Evolutionary conservation across 495 filamentous ascomycete species (phyloP), one percentile per base, ranked within the genome.

Genomic region (Penicillium egyptiacum): DNA sequence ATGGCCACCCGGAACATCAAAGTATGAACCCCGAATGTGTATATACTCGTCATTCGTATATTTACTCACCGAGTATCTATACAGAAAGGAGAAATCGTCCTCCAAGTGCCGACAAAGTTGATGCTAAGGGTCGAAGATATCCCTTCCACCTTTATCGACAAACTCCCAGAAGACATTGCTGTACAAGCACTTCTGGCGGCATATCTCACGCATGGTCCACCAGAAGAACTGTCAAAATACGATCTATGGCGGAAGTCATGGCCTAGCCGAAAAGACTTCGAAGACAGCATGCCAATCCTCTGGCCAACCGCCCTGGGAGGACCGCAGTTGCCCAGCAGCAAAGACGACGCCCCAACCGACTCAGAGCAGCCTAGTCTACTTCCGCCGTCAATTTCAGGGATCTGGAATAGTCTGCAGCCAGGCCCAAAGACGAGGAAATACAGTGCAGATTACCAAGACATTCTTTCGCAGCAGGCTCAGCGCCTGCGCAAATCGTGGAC

Each of bases 161-260:
- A 70, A 30, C 76, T 83, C 43, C 68, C 81, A 14, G 72, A 77
- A 22, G 76, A 71, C 49, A 83, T 83, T 33, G 80, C 81, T 2
- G 79, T 88, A 25, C 88, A 93, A 58, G 86, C 84, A 5, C 74
- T 89, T 16, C 75, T 91, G 8, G 87, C 91, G n/a, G 81, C 86
- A 2, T 87, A 83, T 55, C 72, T 96, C 7, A 81, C 85, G 22
- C 76, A 86, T 33, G 69, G 70, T 17, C 56, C 64, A 48, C 54
- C 68, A n/a, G 56, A 67, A 28, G 57, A 71, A 14, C 67, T 74
- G 9, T 53, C 68, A 22, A 57, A 61, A 25, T 78, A 73, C 49
- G 70, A 74, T 0, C 65, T 73, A 11, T 96, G 92, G 92, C 74
- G 76, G 63, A 84, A 81, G 26, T 83, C 89, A 7, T 86, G 88